phyloP scores from a whole-genome alignment of 805 yeast genomes.

The Yarrowia yakushimensis region DNA sequence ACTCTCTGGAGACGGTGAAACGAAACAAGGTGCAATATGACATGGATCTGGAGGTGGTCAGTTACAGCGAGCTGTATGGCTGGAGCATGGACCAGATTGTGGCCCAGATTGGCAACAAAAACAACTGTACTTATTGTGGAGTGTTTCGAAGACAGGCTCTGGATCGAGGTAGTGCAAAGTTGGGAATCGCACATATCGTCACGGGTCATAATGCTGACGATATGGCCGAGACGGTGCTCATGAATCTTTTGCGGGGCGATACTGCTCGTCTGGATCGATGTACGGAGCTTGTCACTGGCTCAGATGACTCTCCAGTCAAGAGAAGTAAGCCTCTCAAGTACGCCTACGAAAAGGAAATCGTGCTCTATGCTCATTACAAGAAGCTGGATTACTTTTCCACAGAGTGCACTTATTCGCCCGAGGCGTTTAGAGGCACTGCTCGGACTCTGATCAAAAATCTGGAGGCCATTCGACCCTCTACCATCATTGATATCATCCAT shows the following conservation, averaged over 20 bases:
- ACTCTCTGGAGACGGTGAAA: constrained; percentile 93
- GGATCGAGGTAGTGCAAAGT: constrained; percentile 88
- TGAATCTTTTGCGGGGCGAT: constrained; percentile 96
- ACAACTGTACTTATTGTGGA: constrained; percentile 97
- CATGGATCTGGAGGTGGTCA: constrained; percentile 75
- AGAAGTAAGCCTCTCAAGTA: constrained; percentile 95
- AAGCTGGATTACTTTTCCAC: constrained; percentile 94
- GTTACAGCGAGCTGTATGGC: constrained; percentile 83
- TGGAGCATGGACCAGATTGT: constrained; percentile 99
- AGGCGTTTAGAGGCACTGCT: constrained; percentile 97
- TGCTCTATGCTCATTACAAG: constrained; percentile 93
- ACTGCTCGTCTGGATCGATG: constrained; percentile 87
- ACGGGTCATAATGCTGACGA: constrained; percentile 99
- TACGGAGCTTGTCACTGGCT: constrained; percentile 77
- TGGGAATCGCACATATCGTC: constrained; percentile 84
- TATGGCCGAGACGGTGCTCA: constrained; percentile 95
- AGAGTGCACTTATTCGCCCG: constrained; percentile 97
- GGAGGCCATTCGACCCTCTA: constrained; percentile 85
- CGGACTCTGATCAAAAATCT: constrained; percentile 85
- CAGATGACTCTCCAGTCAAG: constrained; percentile 79
- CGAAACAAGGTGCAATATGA: constrained; percentile 82
- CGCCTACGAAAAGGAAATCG: constrained; percentile 95
- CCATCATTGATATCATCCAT: constrained; percentile 89
- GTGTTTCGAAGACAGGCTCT: constrained; percentile 94
- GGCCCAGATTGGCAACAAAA: constrained; percentile 86